These are phyloP conservation scores for Ceraceosorus guamensis DNA, from an alignment of 1,284 basidiomycete species.

Conservation along the genomic window DNA sequence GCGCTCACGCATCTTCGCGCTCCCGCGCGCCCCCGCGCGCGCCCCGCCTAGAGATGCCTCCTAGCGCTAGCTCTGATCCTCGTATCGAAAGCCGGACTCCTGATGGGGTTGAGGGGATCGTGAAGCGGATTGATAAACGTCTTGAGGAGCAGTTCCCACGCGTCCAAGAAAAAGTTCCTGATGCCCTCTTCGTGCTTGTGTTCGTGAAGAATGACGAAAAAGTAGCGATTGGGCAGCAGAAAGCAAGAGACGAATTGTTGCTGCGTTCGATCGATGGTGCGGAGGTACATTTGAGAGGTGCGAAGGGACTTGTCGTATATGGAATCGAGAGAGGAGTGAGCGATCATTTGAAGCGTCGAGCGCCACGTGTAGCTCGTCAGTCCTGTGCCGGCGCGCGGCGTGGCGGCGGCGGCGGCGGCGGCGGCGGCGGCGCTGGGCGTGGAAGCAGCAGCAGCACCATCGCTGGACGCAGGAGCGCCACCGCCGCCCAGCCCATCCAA, in stretches of 20 bases:
- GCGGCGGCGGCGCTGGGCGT: conserved; percentile 5
- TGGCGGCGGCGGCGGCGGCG: conserved; percentile 21
- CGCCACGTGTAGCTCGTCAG: conserved; percentile 20
- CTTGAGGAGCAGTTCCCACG: conserved; percentile 44
- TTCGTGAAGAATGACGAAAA: conserved; percentile 43
- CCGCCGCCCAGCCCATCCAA: neutral
- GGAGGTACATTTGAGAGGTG: conserved; percentile 27
- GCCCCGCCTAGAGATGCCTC: conserved; percentile 34
- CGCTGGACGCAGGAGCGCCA: neutral
- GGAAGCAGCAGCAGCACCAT: neutral
- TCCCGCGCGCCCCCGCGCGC: too few relatives aligned
- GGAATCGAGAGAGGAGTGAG: conserved; percentile 39
- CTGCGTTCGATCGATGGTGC: conserved; percentile 40
- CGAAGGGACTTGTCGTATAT: conserved; percentile 33
- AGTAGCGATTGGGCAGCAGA: neutral
- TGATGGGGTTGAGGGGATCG: conserved; percentile 34
- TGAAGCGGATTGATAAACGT: conserved; percentile 42
- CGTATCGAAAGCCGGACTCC: conserved; percentile 29
- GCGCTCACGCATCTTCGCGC: too few relatives aligned
- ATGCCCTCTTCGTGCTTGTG: conserved; percentile 47
- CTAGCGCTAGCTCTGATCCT: conserved; percentile 33
- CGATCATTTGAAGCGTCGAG: conserved; percentile 43
- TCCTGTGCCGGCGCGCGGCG: too few relatives aligned
- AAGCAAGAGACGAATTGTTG: conserved; percentile 32
- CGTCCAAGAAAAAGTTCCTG: conserved; percentile 43